A percentile compares a stretch with the other conserved stretches of the same genome.
These are phyloP conservation scores for Pichia sporocuriosa DNA, from an alignment of 805 yeast species.

Conservation along the genomic window DNA sequence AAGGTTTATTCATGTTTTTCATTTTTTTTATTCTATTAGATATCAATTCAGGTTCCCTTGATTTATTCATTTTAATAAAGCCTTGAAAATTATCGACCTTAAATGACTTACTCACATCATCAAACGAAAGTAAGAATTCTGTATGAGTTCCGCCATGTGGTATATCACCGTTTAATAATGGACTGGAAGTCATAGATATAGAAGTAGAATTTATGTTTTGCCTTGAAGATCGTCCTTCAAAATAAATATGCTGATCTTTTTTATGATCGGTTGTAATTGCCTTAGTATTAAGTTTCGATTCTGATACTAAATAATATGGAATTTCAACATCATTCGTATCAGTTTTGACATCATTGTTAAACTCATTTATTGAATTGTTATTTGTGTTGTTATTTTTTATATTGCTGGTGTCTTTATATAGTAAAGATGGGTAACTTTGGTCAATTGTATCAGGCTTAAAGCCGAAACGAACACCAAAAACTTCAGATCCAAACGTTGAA, in stretches of 20 bases:
- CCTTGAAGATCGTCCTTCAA: slow-evolving; percentile 22
- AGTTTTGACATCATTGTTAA: neutral
- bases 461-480: slow-evolving; percentile 29
- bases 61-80: slow-evolving; percentile 26
- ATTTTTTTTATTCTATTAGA: slow-evolving; percentile 1
- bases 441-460: slow-evolving; percentile 31
- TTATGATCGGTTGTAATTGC: slow-evolving; percentile 14
- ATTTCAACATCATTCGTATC: neutral
- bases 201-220: neutral
- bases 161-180: neutral
- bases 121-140: slow-evolving; percentile 26
- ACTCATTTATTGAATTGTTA: neutral
- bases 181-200: too few relatives aligned
- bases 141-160: too few relatives aligned
- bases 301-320: slow-evolving; percentile 13
- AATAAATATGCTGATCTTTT: slow-evolving; percentile 18
- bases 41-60: slow-evolving; percentile 23
- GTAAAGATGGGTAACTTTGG: slow-evolving; percentile 15
- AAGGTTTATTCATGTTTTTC: neutral
- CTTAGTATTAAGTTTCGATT: slow-evolving; percentile 20
- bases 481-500: slow-evolving; percentile 14
- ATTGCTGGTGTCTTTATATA: neutral
- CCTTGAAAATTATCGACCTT: slow-evolving; percentile 24
- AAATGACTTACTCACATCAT: slow-evolving; percentile 22
- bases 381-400: neutral